A percentile compares a stretch with the other conserved stretches of the same genome.
Conservation (phyloP, 768 basidiomycete species). For the Kwoniella europaea region DNA sequence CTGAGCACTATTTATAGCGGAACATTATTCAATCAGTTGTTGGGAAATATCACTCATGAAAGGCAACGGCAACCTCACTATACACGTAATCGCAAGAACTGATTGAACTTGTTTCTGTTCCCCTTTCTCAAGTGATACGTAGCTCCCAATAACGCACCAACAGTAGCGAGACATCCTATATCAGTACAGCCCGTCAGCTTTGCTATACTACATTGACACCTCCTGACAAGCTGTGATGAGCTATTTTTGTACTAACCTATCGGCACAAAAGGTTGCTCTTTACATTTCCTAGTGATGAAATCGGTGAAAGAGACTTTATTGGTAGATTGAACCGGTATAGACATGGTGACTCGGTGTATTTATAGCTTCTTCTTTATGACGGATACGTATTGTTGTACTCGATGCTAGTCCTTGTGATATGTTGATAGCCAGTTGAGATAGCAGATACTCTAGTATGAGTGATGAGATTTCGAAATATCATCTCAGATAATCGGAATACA, state of each 20-base stretch:
- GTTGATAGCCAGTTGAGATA: neutral
- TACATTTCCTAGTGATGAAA: conserved; percentile 53
- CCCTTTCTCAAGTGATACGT: conserved; percentile 48
- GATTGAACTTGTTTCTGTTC: conserved; percentile 52
- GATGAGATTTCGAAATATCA: neutral
- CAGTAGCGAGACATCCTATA: conserved; percentile 51
- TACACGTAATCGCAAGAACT: conserved; percentile 52
- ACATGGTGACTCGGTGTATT: conserved; percentile 15
- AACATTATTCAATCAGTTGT: neutral
- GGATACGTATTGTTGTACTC: neutral
- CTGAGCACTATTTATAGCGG: conserved; percentile 43
- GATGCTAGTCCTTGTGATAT: neutral
- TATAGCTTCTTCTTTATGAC: neutral
- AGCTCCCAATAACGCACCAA: conserved; percentile 50
- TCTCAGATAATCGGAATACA: conserved; percentile 1
- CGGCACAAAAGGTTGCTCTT: conserved; percentile 53
- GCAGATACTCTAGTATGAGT: neutral
- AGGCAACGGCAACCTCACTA: conserved; percentile 44
- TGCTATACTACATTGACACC: neutral
- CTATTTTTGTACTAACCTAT: conserved; percentile 38
- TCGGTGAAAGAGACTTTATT: conserved; percentile 24
- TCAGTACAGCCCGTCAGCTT: neutral
- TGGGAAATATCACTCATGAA: neutral
- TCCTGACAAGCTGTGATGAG: neutral
- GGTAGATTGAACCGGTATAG: conserved; percentile 23